phyloP scores from a whole-genome alignment of 1,139 yeast genomes.

The Diutina scorzettiae region DNA sequence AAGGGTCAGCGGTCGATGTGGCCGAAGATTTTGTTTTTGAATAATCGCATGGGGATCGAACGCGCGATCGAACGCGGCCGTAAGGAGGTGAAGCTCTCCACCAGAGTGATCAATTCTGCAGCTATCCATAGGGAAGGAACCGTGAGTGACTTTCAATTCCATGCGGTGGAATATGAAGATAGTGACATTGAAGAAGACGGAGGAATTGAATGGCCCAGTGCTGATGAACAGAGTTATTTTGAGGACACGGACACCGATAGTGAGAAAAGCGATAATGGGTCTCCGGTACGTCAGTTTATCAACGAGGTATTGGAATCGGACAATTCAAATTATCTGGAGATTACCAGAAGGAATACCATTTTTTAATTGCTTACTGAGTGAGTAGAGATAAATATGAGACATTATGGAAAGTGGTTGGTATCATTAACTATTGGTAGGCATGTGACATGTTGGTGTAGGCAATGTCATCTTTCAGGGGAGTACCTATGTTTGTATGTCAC shows the following conservation, averaged over 20 bases:
- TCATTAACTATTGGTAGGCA: too few relatives aligned
- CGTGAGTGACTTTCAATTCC: neutral
- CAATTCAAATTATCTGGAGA: slow-evolving; percentile 1
- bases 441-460: too few relatives aligned
- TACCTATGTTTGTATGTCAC: too few relatives aligned
- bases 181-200: neutral
- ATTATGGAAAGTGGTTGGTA: too few relatives aligned
- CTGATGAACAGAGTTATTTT: neutral
- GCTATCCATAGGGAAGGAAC: neutral
- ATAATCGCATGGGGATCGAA: slow-evolving; percentile 52
- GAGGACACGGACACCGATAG: slow-evolving; percentile 3
- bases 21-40: slow-evolving; percentile 55
- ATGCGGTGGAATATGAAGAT: neutral
- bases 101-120: neutral
- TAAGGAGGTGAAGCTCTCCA: slow-evolving; percentile 8
- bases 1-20: slow-evolving; percentile 59
- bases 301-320: slow-evolving; percentile 2
- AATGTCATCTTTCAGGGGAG: too few relatives aligned
- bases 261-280: neutral
- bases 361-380: neutral
- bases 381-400: neutral
- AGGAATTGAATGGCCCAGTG: neutral
- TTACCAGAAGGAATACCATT: neutral
- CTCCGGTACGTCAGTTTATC: neutral
- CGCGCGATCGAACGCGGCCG: slow-evolving; percentile 47